Conservation (phyloP, 192 early-diverging fungal species). For the Ambispora gerdemannii region DNA sequence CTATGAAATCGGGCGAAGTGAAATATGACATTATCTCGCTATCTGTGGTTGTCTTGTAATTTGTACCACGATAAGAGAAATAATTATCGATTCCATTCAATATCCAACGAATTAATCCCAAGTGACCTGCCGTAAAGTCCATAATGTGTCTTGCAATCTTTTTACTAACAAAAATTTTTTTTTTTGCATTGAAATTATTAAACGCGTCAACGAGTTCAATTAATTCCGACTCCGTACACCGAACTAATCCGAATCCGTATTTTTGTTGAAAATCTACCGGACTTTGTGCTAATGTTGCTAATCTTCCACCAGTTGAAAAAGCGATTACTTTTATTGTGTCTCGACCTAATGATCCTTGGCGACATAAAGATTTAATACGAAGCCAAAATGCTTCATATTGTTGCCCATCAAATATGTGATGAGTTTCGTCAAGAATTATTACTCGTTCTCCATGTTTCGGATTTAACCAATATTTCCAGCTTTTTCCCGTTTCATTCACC, state of each 20-base stretch:
- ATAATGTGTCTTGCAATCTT: constrained; percentile 21
- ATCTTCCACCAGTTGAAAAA: constrained; percentile 25
- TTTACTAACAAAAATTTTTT: constrained; percentile 24
- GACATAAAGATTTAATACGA: constrained; percentile 18
- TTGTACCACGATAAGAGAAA: constrained; percentile 24
- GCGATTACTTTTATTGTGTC: constrained; percentile 12
- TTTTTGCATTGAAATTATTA: constrained; percentile 19
- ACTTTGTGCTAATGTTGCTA: constrained; percentile 11
- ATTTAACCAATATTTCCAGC: constrained; percentile 29
- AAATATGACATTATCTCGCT: constrained; percentile 22
- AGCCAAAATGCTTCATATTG: constrained; percentile 26
- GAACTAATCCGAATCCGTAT: constrained; percentile 23
- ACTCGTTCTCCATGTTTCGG: constrained; percentile 25
- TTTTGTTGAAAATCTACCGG: constrained; percentile 26
- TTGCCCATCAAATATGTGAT: constrained; percentile 5
- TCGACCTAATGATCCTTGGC: constrained; percentile 4
- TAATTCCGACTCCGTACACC: constrained; percentile 12
- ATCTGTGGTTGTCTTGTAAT: constrained; percentile 18
- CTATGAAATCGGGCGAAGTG: constrained; percentile 13
- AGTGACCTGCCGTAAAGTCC: constrained; percentile 24
- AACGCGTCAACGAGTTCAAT: constrained; percentile 17
- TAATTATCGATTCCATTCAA: constrained; percentile 27
- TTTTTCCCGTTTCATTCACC: constrained; percentile 24
- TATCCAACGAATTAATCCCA: constrained; percentile 25
- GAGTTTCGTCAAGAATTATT: constrained; percentile 26